A percentile compares a stretch with the other conserved stretches of the same genome.
phyloP scores from a whole-genome alignment of 2,329 filamentous ascomycete genomes.

The Aspergillus novofumigatus region DNA sequence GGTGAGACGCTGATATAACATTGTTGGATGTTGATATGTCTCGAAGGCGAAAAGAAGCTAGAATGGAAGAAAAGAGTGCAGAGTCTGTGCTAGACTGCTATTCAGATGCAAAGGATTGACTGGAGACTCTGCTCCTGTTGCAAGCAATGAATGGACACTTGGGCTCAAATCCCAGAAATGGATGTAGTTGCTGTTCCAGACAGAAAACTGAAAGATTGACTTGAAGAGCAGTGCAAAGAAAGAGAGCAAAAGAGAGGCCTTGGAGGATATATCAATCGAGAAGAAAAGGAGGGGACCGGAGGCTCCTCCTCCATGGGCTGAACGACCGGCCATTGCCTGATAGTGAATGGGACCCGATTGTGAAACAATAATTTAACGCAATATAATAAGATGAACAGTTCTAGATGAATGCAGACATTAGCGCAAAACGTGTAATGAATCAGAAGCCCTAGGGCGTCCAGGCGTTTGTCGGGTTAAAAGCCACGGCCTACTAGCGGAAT shows the following conservation, averaged over 20 bases:
- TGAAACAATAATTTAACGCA: slow-evolving; percentile 1
- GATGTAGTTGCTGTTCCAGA: slow-evolving; percentile 20
- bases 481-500: slow-evolving; percentile 14
- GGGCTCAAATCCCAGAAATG: slow-evolving; percentile 22
- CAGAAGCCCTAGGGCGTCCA: not conserved
- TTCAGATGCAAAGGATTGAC: slow-evolving; percentile 10
- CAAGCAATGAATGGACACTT: slow-evolving; percentile 26
- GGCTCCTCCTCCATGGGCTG: not conserved
- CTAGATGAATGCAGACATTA: not conserved
- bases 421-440: slow-evolving; percentile 8
- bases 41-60: not conserved
- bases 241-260: not conserved
- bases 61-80: slow-evolving; percentile 3
- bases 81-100: slow-evolving; percentile 3
- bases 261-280: not conserved
- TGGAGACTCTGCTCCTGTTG: slow-evolving; percentile 12
- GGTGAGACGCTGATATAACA: slow-evolving; percentile 25
- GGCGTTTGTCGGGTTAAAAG: slow-evolving; percentile 2
- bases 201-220: slow-evolving; percentile 11
- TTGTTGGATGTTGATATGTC: slow-evolving; percentile 7
- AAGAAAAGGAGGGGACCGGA: not conserved
- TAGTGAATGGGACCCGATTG: not conserved
- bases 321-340: not conserved
- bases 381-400: slow-evolving; percentile 15
- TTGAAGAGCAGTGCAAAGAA: slow-evolving; percentile 2